Evolutionary conservation across 345 rosid species (phyloP), one percentile per base, ranked within the genome.

Genomic region (Lagerstroemia speciosa): DNA sequence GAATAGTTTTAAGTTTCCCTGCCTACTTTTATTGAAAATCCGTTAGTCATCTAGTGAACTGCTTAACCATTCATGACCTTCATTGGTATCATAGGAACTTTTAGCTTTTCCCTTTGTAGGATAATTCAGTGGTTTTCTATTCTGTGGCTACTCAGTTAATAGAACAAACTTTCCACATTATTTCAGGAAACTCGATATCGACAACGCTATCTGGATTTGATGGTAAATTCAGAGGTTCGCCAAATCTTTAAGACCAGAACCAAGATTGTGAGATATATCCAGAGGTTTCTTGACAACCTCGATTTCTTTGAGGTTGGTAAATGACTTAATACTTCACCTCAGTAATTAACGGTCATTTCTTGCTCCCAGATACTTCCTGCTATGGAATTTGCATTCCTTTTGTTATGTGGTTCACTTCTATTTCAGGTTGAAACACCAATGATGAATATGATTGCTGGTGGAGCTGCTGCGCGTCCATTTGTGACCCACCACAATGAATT

Each of bases 371-470:
- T n/a, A 19, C 33, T 30, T 52, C 3, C 0, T 68, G 67, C 20
- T 10, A 26, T 65, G 40, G 65, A 36, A 58, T 6, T n/a, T 48
- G 36, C 26, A 32, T 61, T 6, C 43, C 14, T 40, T 24, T 17
- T 16, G 26, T 26, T 26, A 27, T 62, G 5, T 17, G 46, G 69
- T 62, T 67, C 50, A 61, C 67, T 41, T n/a, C 32, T 57, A 34
- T 74, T 64, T 14, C 73, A 91, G 98, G 99, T 89, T 67, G 99
- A 94, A 77, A 94, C 99, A 52, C 97, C 98, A 67, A 91, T 91
- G 97, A 88, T 94, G 98, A 91, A 91, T 81, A 88, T 83, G 93
- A 94, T 91, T 82, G 85, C 98, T 64, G 99, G 99, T 67, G 99
- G 99, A 62, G 99, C 99, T 72, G 89, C 97, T 72, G 99, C 97